Base-by-base conservation (phyloP, 225 moss, liverwort and hornwort species). In the Physcomitrellopsis africana region DNA sequence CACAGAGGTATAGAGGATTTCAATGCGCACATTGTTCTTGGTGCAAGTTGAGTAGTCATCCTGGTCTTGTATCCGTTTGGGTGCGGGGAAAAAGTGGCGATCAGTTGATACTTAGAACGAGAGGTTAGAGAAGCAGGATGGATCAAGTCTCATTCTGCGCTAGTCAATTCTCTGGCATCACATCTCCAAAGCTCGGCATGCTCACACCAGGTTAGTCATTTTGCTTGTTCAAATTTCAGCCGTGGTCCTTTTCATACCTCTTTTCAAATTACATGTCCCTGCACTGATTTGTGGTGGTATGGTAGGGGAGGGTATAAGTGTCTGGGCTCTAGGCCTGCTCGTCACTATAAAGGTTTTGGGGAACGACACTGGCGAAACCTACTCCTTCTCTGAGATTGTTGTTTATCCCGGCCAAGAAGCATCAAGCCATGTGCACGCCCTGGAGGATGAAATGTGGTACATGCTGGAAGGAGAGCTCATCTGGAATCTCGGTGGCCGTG, bases 401-500 rank as follows among this genome's bases (percentile, higher is more conserved):
- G 65, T 91, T 5, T 73, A 75, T 54, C 84, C 89, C 16, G 87
- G 87, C 11, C 65, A 65, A 20, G 81, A 84, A 42, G 77, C 79
- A 19, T 67, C 81, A 52, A 19, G 68, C 1, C 91, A 93, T 79
- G 75, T 82, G 13, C 93, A 93, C 70, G 81, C 80, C 0, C 49
- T 76, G 42, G 91, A 93, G 67, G 87, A 84, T 23, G 93, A 93
- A 54, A 86, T 87, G 46, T 91, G 89, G 86, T 91, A 84, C 72
- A 77, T 89, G 67, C 69, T 91, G 46, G 91, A 93, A 16, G 91
- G 93, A 16, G 86, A 89, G 72, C 70, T 93, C 65, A 72, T 60
- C 1, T 87, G 86, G 87, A 76, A 76, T 58, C 73, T 86, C 11
- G 82, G 79, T 6, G 82, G 82, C 12, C 79, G 78, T 10, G 80